These are phyloP conservation scores for Mycena metata DNA, from an alignment of 768 basidiomycete species.

Conservation along the genomic window DNA sequence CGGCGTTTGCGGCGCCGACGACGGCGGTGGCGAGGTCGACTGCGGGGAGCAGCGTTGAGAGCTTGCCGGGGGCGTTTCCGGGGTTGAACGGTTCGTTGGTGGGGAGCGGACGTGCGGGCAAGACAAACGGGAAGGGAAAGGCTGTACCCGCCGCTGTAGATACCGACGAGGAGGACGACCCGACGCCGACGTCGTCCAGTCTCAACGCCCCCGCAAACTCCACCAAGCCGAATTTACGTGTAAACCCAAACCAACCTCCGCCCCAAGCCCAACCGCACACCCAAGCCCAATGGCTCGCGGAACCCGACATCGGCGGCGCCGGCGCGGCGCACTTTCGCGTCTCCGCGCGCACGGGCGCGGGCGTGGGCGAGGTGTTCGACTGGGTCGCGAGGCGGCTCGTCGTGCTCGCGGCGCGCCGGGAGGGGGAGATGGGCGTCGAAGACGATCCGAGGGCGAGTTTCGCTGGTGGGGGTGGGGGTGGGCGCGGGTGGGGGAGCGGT, in stretches of 20 bases:
- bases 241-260: too few relatives aligned
- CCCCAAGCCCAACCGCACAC: neutral
- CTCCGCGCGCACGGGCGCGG: constrained; percentile 83
- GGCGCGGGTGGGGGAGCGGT: too few relatives aligned
- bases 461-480: too few relatives aligned
- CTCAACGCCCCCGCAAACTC: too few relatives aligned
- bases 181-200: neutral
- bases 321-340: constrained; percentile 81
- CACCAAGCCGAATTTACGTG: too few relatives aligned
- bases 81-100: neutral
- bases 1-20: neutral
- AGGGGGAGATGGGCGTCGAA: neutral
- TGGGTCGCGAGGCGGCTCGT: constrained; percentile 75
- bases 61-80: neutral
- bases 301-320: constrained; percentile 47
- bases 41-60: constrained; percentile 17
- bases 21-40: neutral
- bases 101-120: constrained; percentile 20
- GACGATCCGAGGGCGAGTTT: too few relatives aligned
- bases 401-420: neutral
- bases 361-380: constrained; percentile 81
- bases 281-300: constrained; percentile 27
- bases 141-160: too few relatives aligned
- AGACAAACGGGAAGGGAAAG: constrained; percentile 27
- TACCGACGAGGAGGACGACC: too few relatives aligned